Base-by-base conservation (phyloP, 441 rosid species). In the Eruca vesicaria region DNA sequence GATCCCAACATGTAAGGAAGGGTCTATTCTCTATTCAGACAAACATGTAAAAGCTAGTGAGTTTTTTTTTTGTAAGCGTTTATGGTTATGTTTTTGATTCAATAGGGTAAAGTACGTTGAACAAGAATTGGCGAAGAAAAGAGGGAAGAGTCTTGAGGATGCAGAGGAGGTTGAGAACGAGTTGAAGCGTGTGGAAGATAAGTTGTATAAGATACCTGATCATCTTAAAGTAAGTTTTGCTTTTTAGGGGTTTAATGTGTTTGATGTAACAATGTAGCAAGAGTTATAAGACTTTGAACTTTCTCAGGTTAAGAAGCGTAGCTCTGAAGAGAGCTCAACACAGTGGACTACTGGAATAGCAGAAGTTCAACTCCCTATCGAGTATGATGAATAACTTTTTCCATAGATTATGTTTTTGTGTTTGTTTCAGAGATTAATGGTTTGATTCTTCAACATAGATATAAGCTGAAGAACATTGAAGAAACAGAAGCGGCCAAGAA, bases 301-400 rank as follows among this genome's bases (percentile, higher is more conserved):
- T 50, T 8, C 56, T 50, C 56, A 50, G 56, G 56, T 50, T 50
- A 50, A 50, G 56, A 50, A 50, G 23, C 56, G 56, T 50, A 93
- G 89, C 75, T 88, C 97, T 3, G 93, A 93, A 74, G 98, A 95
- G 85, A 94, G 99, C 81, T 93, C 99, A 23, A 95, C 99, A 1
- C 96, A 93, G 82, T 93, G 98, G 99, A 95, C 98, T 31, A 93
- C 99, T 5, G 98, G 99, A 72, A 95, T 95, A 63, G 99, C 97
- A 9, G 99, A 93, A 86, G 77, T 95, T 80, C 98, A 93, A 81
- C 91, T 95, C 9, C 99, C 99, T 1, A 89, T 95, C 21, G 98
- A 95, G 97, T 95, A 91, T 64, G 67, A 80, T 7, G n/a, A 55
- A 20, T 66, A 18, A 32, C 29, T 63, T 43, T 33, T 21, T 48